These are phyloP conservation scores for Ilex asprella DNA, from an alignment of 257 asterid genomes.

Conservation along the genomic window DNA sequence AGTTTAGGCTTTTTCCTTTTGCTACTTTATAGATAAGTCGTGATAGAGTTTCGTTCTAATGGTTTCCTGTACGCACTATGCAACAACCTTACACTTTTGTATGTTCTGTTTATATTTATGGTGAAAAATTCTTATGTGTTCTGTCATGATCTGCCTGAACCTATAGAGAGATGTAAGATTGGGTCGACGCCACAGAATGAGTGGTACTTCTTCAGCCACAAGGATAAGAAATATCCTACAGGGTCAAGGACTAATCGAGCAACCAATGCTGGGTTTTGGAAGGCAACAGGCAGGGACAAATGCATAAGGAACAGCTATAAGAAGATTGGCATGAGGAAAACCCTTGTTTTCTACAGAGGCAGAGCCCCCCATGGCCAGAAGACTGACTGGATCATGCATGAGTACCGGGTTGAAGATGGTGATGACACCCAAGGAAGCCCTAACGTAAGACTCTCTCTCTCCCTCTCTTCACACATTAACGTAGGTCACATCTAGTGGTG, in stretches of 20 bases:
- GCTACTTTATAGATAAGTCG: no score
- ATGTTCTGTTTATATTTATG: no score
- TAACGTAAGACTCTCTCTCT: constrained; percentile 16
- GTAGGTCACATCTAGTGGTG: no score
- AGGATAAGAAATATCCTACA: constrained; percentile 86
- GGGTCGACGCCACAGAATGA: constrained; percentile 64
- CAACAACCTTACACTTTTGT: no score
- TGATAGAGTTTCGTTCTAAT: no score
- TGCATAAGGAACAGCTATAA: constrained; percentile 63
- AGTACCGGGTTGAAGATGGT: constrained; percentile 65
- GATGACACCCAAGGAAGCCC: constrained; percentile 34
- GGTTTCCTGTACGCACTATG: no score
- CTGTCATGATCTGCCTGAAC: no score
- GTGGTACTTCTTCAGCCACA: constrained; percentile 62
- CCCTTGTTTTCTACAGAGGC: constrained; percentile 84
- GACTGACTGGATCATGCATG: constrained; percentile 96
- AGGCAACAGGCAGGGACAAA: constrained; percentile 89
- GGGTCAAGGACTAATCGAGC: constrained; percentile 88
- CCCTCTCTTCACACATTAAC: background rate
- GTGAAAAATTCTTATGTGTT: no score
- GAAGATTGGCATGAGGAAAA: constrained; percentile 90
- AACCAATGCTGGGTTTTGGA: constrained; percentile 88
- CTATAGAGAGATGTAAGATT: constrained; percentile 64
- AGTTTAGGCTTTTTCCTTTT: no score
- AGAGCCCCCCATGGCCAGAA: constrained; percentile 94